These are phyloP conservation scores for Solanum pennellii DNA, from an alignment of 257 asterid genomes.

Conservation along the genomic window DNA sequence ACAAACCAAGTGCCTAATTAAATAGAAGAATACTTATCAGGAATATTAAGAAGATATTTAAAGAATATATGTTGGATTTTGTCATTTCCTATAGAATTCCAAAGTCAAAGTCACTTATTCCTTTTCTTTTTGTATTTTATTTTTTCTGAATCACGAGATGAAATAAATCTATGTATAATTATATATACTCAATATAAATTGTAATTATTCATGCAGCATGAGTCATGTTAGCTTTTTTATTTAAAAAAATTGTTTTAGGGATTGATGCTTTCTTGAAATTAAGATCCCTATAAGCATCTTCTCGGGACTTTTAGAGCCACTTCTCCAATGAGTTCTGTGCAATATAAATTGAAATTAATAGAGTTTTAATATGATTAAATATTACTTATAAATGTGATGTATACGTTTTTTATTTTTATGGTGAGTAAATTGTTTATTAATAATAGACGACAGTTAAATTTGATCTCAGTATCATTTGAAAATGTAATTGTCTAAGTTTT, in stretches of 20 bases:
- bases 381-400: not conserved
- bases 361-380: no score
- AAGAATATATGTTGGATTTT: not conserved
- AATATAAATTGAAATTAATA: no score
- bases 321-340: not conserved
- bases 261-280: not conserved
- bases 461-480: not conserved
- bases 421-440: not conserved
- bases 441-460: not conserved
- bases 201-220: not conserved
- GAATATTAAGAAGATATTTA: not conserved
- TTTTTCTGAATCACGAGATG: not conserved
- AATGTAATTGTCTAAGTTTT: not conserved
- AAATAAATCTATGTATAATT: not conserved
- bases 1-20: not conserved
- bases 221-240: not conserved
- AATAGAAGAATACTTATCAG: not conserved
- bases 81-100: not conserved
- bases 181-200: not conserved
- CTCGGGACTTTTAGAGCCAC: not conserved
- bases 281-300: not conserved
- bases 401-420: not conserved
- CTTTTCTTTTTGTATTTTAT: not conserved
- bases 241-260: not conserved
- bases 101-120: not conserved